Conservation (phyloP, 1,139 yeast genomes). For the Geotrichum carabidarum region DNA sequence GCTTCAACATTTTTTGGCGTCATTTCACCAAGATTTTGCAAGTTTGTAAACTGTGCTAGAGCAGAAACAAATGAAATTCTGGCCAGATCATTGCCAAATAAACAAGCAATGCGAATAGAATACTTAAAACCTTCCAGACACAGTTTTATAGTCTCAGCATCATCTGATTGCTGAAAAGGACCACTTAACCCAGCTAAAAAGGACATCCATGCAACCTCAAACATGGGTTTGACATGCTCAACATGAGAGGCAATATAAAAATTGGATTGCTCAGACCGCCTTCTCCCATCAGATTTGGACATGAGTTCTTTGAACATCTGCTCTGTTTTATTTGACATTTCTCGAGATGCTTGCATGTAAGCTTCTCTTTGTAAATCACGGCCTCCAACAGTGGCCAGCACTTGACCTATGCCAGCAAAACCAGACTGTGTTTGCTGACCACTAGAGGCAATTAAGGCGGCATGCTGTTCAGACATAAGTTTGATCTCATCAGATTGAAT, state of each 20-base stretch:
- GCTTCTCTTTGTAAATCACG: slow-evolving; percentile 79
- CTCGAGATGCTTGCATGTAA: slow-evolving; percentile 85
- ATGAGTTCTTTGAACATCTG: slow-evolving; percentile 70
- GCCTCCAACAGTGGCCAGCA: slow-evolving; percentile 49
- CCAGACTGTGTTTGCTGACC: slow-evolving; percentile 40
- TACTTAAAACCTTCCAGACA: slow-evolving; percentile 83
- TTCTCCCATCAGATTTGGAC: slow-evolving; percentile 37
- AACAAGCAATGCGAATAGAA: slow-evolving; percentile 76
- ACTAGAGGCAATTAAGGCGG: slow-evolving; percentile 72
- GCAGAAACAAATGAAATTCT: slow-evolving; percentile 87
- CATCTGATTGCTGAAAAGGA: slow-evolving; percentile 86
- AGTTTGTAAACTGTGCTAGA: slow-evolving; percentile 76
- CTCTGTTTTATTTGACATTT: slow-evolving; percentile 86
- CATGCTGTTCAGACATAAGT: slow-evolving; percentile 88
- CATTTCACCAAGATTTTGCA: slow-evolving; percentile 75
- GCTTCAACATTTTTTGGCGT: slow-evolving; percentile 78
- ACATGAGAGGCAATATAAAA: slow-evolving; percentile 68
- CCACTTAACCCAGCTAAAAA: slow-evolving; percentile 90
- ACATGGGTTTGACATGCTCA: slow-evolving; percentile 88
- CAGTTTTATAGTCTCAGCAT: slow-evolving; percentile 59
- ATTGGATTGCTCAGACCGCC: slow-evolving; percentile 32
- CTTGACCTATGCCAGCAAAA: slow-evolving; percentile 52
- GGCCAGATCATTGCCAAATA: slow-evolving; percentile 79
- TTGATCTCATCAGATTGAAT: slow-evolving; percentile 81
- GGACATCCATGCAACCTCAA: slow-evolving; percentile 96